Base-by-base conservation (phyloP, 148 eudicot species). In the Hydrangea macrophylla region DNA sequence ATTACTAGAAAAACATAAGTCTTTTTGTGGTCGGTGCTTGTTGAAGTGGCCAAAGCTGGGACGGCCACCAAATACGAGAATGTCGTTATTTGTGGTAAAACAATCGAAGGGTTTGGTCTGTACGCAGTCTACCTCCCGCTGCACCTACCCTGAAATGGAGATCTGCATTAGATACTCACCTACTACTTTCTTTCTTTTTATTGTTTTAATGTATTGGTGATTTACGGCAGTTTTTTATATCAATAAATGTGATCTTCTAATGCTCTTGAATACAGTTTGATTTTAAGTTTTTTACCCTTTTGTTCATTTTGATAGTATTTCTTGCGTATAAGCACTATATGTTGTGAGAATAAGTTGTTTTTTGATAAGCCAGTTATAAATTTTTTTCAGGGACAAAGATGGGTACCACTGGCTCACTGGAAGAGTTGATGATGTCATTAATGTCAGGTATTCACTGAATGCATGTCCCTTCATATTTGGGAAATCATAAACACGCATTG, bases 401-500 rank as follows among this genome's bases (percentile, higher is more conserved):
- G 99, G 99, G 40, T 94, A 94, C 72, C 80, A 90, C 73, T 94
- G 99, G 99, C 91, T 94, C 62, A 94, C 97, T 6, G 99, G 99
- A 75, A 88, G 99, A 85, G 99, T 94, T 55, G 99, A 94, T 71
- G 99, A 94, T 85, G 99, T 90, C n/a, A 94, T 94, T 65, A 94
- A 94, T 58, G 99, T 94, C 76, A 94, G 98, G 98, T 94, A 85
- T 31, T 8, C 55, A 50, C 50, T 57, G 42, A 20, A 53, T 39
- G 51, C 62, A 60, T 31, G 39, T 44, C 56, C 53, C 17, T 59
- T 9, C 22, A 20, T 15, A 32, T 53, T 51, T 51, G 13, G 30
- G 10, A 9, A 53, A 66, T 31, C 30, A n/a, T 32, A 54, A 24
- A 25, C 53, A 42, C 12, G 32, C 35, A 24, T 63, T 70, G 51